These are phyloP conservation scores for Phoenix dactylifera DNA, from an alignment of 176 grass and related monocot species.

Conservation along the genomic window DNA sequence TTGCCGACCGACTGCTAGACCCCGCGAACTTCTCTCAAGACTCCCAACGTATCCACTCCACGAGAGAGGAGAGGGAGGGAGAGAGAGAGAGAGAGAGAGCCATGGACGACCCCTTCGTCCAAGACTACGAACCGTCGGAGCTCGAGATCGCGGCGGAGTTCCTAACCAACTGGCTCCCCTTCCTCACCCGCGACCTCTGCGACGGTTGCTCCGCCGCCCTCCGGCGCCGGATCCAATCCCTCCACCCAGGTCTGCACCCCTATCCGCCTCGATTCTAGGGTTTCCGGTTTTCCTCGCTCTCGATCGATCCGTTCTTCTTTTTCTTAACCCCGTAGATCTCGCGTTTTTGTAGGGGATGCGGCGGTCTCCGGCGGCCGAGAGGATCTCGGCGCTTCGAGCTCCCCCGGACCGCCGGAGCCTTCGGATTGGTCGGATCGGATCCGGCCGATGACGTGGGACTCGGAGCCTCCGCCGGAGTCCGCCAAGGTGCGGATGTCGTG, in stretches of 20 bases:
- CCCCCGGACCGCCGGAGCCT: no score
- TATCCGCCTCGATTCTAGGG: no score
- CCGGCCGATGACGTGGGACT: slow-evolving; percentile 35
- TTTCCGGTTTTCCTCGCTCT: background rate
- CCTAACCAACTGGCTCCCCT: slow-evolving; percentile 83
- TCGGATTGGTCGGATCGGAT: no score
- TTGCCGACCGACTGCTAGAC: no score
- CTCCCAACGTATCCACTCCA: no score
- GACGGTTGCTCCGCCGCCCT: slow-evolving; percentile 40
- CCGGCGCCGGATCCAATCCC: slow-evolving; percentile 52
- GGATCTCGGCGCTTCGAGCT: no score
- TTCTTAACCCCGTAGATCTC: slow-evolving; percentile 6
- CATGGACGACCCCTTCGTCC: slow-evolving; percentile 50
- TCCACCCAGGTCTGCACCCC: slow-evolving; percentile 37
- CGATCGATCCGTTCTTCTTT: no score
- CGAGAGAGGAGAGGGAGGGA: no score
- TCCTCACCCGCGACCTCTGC: slow-evolving; percentile 69
- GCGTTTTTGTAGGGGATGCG: slow-evolving; percentile 5
- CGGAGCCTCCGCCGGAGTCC: slow-evolving; percentile 26
- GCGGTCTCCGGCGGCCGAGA: slow-evolving; percentile 6
- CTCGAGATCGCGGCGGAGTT: slow-evolving; percentile 81
- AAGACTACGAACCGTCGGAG: slow-evolving; percentile 47
- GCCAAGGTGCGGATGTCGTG: slow-evolving; percentile 57
- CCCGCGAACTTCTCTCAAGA: no score
- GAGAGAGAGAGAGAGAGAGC: background rate